phyloP scores from a whole-genome alignment of 2,329 filamentous ascomycete genomes.

The Colletotrichum endophyticum region DNA sequence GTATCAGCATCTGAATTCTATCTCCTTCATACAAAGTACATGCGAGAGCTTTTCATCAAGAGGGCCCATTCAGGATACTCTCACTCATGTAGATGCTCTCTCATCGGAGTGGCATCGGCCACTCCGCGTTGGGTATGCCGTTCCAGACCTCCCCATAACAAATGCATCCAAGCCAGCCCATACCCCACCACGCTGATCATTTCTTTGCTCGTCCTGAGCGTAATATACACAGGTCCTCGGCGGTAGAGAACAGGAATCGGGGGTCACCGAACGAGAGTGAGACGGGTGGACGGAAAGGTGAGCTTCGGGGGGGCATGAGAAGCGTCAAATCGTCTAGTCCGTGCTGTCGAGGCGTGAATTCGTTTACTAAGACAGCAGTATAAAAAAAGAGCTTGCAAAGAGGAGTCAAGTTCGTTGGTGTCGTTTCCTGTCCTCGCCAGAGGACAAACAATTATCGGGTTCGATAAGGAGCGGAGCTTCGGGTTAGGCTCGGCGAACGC shows the following conservation, averaged over 20 bases:
- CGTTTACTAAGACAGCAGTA: slow-evolving; percentile 23
- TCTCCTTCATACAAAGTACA: slow-evolving; percentile 25
- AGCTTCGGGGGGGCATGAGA: neutral
- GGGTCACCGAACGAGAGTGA: slow-evolving; percentile 6
- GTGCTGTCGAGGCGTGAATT: slow-evolving; percentile 16
- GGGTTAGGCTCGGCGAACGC: neutral
- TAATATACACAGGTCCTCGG: slow-evolving; percentile 21
- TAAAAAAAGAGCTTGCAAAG: slow-evolving; percentile 15
- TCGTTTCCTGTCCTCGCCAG: slow-evolving; percentile 13
- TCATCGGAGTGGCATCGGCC: neutral
- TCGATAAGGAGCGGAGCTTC: slow-evolving; percentile 28
- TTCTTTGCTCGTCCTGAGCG: slow-evolving; percentile 13
- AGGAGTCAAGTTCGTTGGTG: slow-evolving; percentile 9
- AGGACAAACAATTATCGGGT: slow-evolving; percentile 21
- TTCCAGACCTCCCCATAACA: slow-evolving; percentile 14
- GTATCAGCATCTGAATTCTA: slow-evolving; percentile 17
- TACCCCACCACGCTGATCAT: slow-evolving; percentile 14
- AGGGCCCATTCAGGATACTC: neutral
- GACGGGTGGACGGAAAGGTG: neutral
- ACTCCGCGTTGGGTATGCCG: slow-evolving; percentile 11
- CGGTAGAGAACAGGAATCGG: slow-evolving; percentile 10
- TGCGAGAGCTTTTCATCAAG: slow-evolving; percentile 13
- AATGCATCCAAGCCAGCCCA: slow-evolving; percentile 12
- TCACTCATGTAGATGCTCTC: slow-evolving; percentile 8
- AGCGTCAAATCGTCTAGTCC: neutral